These are phyloP conservation scores for Lotus japonicus DNA, from an alignment of 306 rosid species.

Conservation along the genomic window DNA sequence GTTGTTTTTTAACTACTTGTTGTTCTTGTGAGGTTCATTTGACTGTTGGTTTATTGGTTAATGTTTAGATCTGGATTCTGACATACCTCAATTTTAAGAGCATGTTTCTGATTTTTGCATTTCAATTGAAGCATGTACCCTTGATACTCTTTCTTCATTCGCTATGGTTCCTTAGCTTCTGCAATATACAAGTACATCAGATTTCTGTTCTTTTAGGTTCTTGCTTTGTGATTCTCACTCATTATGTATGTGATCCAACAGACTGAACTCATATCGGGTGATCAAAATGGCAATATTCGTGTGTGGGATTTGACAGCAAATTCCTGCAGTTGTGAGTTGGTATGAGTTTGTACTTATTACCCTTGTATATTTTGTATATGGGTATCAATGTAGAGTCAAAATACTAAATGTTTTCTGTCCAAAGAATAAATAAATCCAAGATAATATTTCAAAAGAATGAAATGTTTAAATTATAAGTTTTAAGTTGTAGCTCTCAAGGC, in stretches of 20 bases:
- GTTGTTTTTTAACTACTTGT: not conserved
- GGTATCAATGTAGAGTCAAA: slow-evolving; percentile 3
- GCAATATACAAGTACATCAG: slow-evolving; percentile 1
- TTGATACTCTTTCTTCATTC: slow-evolving; percentile 12
- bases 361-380: not conserved
- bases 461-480: slow-evolving; percentile 6
- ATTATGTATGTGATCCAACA: slow-evolving; percentile 32
- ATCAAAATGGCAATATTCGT: slow-evolving; percentile 96
- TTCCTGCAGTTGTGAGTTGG: slow-evolving; percentile 99
- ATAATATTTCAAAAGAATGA: not conserved
- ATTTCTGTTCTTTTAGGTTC: not conserved
- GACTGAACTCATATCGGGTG: slow-evolving; percentile 98
- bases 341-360: slow-evolving; percentile 29
- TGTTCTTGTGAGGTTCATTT: slow-evolving; percentile 3
- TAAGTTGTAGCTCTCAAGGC: not conserved
- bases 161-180: not conserved
- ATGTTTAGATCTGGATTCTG: slow-evolving; percentile 14
- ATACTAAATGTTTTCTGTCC: not conserved
- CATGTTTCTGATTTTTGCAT: not conserved
- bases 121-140: slow-evolving; percentile 10
- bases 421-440: not conserved
- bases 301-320: slow-evolving; percentile 99
- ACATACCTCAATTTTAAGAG: not conserved
- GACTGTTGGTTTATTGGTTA: not conserved
- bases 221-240: slow-evolving; percentile 16